phyloP scores from a whole-genome alignment of 352 stramenopile genomes.

The Phytophthora pisi region DNA sequence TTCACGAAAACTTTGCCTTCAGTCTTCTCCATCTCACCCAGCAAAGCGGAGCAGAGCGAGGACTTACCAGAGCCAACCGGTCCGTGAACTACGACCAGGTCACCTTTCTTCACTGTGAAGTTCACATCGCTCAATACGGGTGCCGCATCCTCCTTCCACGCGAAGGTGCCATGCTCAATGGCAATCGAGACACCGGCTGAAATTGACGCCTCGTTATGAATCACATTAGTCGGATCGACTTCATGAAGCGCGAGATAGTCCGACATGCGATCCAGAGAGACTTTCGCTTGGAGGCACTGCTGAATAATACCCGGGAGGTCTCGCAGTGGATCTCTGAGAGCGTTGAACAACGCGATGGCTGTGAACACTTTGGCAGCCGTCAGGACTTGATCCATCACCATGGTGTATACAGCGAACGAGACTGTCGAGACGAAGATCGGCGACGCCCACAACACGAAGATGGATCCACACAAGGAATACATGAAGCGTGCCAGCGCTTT shows the following conservation, averaged over 20 bases:
- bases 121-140: conserved; percentile 40
- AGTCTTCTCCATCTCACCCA: conserved; percentile 86
- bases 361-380: conserved; percentile 63
- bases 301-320: conserved; percentile 39
- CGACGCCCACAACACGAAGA: conserved; percentile 59
- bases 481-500: conserved; percentile 57
- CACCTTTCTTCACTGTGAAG: conserved; percentile 43
- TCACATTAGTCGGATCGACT: conserved; percentile 26
- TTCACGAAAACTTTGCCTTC: conserved; percentile 44
- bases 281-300: conserved; percentile 38
- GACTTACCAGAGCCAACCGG: conserved; percentile 60
- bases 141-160: conserved; percentile 24
- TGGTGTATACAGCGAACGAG: conserved; percentile 55
- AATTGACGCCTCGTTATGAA: conserved; percentile 4
- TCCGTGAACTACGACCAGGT: conserved; percentile 58
- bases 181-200: conserved; percentile 14
- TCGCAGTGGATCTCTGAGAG: conserved; percentile 41
- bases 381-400: conserved; percentile 43
- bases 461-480: conserved; percentile 53
- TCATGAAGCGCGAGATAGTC: conserved; percentile 37
- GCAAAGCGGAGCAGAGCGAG: conserved; percentile 49
- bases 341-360: conserved; percentile 50
- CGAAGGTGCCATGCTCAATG: conserved; percentile 41
- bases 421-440: conserved; percentile 49
- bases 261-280: conserved; percentile 43